phyloP scores from a whole-genome alignment of 306 rosid species.

The Vigna mungo region DNA sequence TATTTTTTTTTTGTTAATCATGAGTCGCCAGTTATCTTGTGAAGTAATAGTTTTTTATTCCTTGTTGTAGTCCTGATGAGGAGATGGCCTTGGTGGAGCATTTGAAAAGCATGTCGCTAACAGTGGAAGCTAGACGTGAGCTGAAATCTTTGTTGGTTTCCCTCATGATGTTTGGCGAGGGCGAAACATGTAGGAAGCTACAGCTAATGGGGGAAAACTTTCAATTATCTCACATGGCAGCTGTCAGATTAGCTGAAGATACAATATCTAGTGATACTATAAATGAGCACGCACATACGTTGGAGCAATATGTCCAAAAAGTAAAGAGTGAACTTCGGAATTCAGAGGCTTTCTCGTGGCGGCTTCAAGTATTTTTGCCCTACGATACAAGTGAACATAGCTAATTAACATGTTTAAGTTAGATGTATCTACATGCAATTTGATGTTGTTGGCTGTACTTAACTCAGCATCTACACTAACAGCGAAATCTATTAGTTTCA shows the following conservation, averaged over 20 bases:
- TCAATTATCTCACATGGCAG: conserved; percentile 86
- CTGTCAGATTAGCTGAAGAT: conserved; percentile 81
- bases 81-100: conserved; percentile 92
- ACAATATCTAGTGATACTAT: conserved; percentile 65
- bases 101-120: conserved; percentile 82
- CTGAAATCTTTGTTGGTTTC: conserved; percentile 77
- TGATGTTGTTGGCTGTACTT: conserved; percentile 22
- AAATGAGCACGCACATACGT: conserved; percentile 71
- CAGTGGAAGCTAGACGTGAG: conserved; percentile 69
- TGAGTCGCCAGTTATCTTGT: conserved; percentile 10
- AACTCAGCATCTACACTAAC: neutral
- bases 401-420: conserved; percentile 12
- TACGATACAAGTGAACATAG: conserved; percentile 19
- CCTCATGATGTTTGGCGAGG: conserved; percentile 87
- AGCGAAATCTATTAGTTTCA: neutral
- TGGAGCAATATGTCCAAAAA: conserved; percentile 70
- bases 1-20: conserved; percentile 19
- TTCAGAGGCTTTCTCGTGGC: conserved; percentile 84
- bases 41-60: conserved; percentile 30
- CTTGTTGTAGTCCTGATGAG: conserved; percentile 79
- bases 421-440: conserved; percentile 16
- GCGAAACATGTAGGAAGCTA: conserved; percentile 79
- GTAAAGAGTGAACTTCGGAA: conserved; percentile 61
- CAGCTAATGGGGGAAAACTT: conserved; percentile 81
- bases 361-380: conserved; percentile 60